Base-by-base conservation (phyloP, 2,329 filamentous ascomycete genomes). In the Pseudohalonectria lignicola region DNA sequence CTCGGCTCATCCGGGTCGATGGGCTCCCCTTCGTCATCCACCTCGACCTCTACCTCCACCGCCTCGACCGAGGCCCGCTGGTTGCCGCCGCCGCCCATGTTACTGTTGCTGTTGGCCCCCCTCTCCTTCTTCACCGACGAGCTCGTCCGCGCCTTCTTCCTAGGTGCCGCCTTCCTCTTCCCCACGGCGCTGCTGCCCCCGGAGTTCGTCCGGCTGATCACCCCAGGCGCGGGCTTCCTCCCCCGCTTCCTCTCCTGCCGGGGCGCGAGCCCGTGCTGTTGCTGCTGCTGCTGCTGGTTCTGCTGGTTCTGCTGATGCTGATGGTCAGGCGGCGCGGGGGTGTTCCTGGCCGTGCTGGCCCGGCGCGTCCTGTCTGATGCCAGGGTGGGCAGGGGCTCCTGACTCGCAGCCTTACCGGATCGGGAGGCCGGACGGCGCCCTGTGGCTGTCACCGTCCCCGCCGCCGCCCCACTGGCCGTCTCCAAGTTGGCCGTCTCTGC, bases 1-100 rank as follows among this genome's bases (percentile, higher is more conserved):
- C 75, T 66, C 31, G 79, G 73, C 62, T 92, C 85, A 39, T 86
- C 64, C 0, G 82, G 79, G 52, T 87, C 82, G 50, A 88, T 82
- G 19, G 73, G 60, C 43, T 79, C 80, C 10, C 76, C 76, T 44
- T 82, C 76, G 48, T 82, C 77, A 45, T 81, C 76, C 37, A 79
- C 68, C 51, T 81, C 78, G 39, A 73, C 68, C 45, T 64, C 63
- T 3, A 57, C 52, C 36, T 74, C 74, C n/a, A n/a, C n/a, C n/a
- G n/a, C n/a, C n/a, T n/a, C n/a, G n/a, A n/a, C n/a, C n/a, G n/a
- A n/a, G n/a, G n/a, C n/a, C n/a, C n/a, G n/a, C n/a, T n/a, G n/a
- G n/a, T n/a, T n/a, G n/a, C n/a, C n/a, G n/a, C n/a, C n/a, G n/a
- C n/a, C n/a, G n/a, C n/a, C n/a, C n/a, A n/a, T n/a, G n/a, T n/a